Percentiles rank a stretch among this genome's conserved stretches.
phyloP scores from a whole-genome alignment of 306 rosid species.

The Vicia villosa region DNA sequence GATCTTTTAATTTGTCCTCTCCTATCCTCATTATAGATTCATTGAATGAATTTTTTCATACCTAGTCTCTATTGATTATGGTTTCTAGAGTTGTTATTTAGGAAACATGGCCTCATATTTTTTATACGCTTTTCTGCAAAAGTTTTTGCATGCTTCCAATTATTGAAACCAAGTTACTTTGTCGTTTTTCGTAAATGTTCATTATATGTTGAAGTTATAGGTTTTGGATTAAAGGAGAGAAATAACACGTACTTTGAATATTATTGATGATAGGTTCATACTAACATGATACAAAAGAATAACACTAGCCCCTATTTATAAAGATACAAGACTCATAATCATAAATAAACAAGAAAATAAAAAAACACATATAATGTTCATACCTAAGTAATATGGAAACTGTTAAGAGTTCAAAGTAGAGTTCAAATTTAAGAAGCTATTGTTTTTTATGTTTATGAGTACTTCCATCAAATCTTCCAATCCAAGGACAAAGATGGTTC shows the following conservation, averaged over 20 bases:
- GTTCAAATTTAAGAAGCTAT: no score
- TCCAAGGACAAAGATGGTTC: no score
- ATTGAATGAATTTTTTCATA: constrained; percentile 1
- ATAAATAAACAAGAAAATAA: not conserved
- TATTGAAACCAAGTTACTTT: constrained; percentile 24
- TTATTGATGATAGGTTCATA: not conserved
- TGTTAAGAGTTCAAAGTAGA: no score
- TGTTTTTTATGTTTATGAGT: no score
- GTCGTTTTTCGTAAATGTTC: not conserved
- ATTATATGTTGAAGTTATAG: not conserved
- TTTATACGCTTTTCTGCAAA: constrained; percentile 4
- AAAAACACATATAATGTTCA: not conserved
- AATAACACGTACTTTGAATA: no score
- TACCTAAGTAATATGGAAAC: not conserved
- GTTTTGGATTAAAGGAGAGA: not conserved
- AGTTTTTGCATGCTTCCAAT: not conserved
- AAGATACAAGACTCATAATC: not conserved
- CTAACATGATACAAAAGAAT: not conserved
- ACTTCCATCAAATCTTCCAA: no score
- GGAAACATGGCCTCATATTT: not conserved
- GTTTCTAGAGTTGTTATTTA: not conserved
- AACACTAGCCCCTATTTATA: not conserved
- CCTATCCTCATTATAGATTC: not conserved
- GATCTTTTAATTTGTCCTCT: not conserved
- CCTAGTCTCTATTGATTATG: not conserved